Evolutionary conservation across 306 rosid genomes (phyloP).

Genomic region (Cucurbita moschata): DNA sequence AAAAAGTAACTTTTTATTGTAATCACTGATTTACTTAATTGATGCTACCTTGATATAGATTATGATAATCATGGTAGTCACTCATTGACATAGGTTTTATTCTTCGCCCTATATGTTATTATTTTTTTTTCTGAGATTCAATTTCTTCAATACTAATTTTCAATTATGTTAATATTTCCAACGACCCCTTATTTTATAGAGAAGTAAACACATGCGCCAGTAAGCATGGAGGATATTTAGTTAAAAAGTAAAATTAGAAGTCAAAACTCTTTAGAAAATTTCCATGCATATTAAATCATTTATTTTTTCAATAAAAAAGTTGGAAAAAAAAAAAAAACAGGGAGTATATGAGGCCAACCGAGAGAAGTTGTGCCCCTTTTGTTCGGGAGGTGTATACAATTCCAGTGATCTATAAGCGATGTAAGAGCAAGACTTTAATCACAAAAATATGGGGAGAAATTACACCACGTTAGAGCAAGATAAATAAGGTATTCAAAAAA

Average conservation of each 20-base stretch:
- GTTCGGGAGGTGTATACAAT: no score
- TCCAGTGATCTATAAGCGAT: no score
- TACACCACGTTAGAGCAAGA: no score
- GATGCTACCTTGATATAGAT: not conserved
- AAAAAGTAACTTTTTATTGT: not conserved
- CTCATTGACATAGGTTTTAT: not conserved
- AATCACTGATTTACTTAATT: not conserved
- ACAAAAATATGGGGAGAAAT: no score
- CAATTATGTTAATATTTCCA: not conserved
- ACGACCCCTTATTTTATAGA: not conserved
- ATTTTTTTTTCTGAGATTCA: not conserved
- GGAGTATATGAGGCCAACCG: not conserved
- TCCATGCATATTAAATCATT: not conserved
- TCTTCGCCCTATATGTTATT: not conserved
- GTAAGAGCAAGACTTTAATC: no score
- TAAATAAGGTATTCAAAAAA: no score
- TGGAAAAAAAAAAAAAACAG: not conserved
- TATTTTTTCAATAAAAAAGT: not conserved
- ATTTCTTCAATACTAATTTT: not conserved
- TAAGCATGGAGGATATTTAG: not conserved
- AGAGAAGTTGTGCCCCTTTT: no score
- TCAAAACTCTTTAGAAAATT: not conserved
- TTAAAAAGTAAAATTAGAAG: not conserved
- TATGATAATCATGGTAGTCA: not conserved
- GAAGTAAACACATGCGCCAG: not conserved